phyloP scores from a whole-genome alignment of 2,329 filamentous ascomycete species.

The Pleomassaria siparia region DNA sequence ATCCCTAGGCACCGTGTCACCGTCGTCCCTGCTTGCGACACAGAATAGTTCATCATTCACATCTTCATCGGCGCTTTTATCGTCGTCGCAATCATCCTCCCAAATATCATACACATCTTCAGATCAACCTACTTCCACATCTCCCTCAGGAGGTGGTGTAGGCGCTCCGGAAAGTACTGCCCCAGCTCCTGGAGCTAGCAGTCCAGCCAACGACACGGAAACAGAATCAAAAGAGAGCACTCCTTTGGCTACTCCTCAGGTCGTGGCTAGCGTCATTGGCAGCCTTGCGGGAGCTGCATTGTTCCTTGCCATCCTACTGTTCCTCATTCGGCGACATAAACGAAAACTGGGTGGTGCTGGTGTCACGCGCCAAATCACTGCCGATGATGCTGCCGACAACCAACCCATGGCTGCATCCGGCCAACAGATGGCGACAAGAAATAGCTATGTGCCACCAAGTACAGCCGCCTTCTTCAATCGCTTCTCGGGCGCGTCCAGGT shows the following conservation, averaged over 20 bases:
- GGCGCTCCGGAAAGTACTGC: constrained; percentile 18
- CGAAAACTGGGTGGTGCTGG: constrained; percentile 30
- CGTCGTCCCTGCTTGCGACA: constrained; percentile 12
- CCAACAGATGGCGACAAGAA: constrained; percentile 46
- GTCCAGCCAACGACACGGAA: constrained; percentile 10
- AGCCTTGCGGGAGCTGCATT: constrained; percentile 60
- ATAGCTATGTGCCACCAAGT: constrained; percentile 40
- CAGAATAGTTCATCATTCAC: constrained; percentile 13
- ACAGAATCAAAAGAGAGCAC: constrained; percentile 15
- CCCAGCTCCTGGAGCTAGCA: constrained; percentile 12
- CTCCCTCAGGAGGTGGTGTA: constrained; percentile 13
- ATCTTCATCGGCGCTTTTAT: constrained; percentile 11
- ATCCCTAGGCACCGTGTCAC: constrained; percentile 1
- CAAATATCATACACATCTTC: constrained; percentile 9
- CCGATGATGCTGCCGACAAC: constrained; percentile 25
- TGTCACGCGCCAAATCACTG: constrained; percentile 34
- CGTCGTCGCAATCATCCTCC: constrained; percentile 10
- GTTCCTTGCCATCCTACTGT: constrained; percentile 52
- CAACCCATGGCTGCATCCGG: constrained; percentile 16
- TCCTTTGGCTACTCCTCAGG: constrained; percentile 51
- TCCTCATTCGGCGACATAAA: constrained; percentile 57
- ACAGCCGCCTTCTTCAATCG: constrained; percentile 40
- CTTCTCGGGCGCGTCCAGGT: constrained; percentile 42
- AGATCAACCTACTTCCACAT: constrained; percentile 6
- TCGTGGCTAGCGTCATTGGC: constrained; percentile 65